Percentiles rank a stretch among this genome's conserved stretches.
Evolutionary conservation across 352 stramenopile genomes (phyloP).

Genomic region (Pythium aphanidermatum): DNA sequence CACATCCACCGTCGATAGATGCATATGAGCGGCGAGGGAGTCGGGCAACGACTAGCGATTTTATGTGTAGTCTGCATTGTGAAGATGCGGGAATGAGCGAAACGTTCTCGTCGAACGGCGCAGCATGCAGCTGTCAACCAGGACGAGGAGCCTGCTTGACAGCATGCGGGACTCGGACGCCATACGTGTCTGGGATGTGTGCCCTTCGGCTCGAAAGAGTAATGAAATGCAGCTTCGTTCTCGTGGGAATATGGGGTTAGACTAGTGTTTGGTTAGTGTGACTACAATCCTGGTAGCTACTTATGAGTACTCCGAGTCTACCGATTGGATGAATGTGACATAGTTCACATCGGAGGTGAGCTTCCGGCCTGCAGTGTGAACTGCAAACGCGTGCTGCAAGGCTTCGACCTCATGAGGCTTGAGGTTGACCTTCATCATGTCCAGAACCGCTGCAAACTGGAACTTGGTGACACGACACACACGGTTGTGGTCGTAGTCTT

Average conservation of each 20-base stretch:
- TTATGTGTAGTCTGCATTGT: too few relatives aligned
- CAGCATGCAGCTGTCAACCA: slow-evolving; percentile 19
- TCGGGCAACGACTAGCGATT: too few relatives aligned
- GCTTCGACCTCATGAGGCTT: slow-evolving; percentile 43
- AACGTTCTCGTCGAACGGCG: slow-evolving; percentile 12
- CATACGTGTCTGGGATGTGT: slow-evolving; percentile 7
- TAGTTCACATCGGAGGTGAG: slow-evolving; percentile 74
- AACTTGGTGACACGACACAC: slow-evolving; percentile 69
- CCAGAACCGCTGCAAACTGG: slow-evolving; percentile 75
- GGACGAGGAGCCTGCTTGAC: slow-evolving; percentile 11
- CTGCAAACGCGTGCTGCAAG: slow-evolving; percentile 44
- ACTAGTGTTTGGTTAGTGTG: too few relatives aligned
- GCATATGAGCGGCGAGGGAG: too few relatives aligned
- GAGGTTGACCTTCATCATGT: slow-evolving; percentile 74
- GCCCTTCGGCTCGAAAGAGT: slow-evolving; percentile 7
- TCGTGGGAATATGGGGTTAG: too few relatives aligned
- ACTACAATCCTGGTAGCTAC: too few relatives aligned
- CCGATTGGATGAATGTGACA: slow-evolving; percentile 58
- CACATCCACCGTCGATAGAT: slow-evolving; percentile 77
- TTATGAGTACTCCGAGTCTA: slow-evolving; percentile 66
- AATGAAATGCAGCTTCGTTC: background rate
- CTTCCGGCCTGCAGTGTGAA: slow-evolving; percentile 44
- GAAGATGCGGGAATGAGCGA: too few relatives aligned
- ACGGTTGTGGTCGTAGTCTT: slow-evolving; percentile 82
- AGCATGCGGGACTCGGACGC: background rate